phyloP scores from a whole-genome alignment of 148 eudicot genomes.

The Camellia granthamiana region DNA sequence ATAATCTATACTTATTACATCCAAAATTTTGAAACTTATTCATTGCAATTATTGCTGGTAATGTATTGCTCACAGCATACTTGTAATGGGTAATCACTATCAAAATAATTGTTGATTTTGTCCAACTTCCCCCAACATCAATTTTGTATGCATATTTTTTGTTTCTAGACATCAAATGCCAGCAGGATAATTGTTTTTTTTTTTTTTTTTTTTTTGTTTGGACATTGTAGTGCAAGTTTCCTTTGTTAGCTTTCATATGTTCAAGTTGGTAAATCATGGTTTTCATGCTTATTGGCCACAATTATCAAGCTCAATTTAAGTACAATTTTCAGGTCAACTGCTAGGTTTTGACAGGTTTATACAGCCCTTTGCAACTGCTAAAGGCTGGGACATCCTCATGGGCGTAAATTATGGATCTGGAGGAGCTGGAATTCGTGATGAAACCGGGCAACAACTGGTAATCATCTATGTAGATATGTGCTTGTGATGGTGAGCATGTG shows the following conservation, averaged over 20 bases:
- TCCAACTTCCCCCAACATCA: no score
- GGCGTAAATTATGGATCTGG: constrained; percentile 27
- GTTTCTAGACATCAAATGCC: no score
- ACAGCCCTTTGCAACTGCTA: constrained; percentile 9
- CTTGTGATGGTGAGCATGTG: neutral
- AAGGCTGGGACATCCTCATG: neutral
- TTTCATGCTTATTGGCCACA: neutral
- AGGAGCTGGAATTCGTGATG: constrained; percentile 13
- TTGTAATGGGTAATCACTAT: no score
- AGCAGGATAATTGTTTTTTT: no score
- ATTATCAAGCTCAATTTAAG: neutral
- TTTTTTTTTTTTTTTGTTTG: neutral
- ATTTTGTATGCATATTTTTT: no score
- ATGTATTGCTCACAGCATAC: no score
- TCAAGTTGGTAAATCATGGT: no score
- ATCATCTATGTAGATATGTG: neutral
- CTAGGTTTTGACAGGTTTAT: constrained; percentile 14
- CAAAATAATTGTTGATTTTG: no score
- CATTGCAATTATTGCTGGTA: no score
- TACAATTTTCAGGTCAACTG: constrained; percentile 14
- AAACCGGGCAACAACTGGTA: constrained; percentile 3
- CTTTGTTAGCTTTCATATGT: no score
- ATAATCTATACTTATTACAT: neutral
- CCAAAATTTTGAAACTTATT: no score
- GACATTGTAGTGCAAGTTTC: neutral